Evolutionary conservation across 371 early-diverging fungal species (phyloP).

Genomic region (Funneliformis caledonium): DNA sequence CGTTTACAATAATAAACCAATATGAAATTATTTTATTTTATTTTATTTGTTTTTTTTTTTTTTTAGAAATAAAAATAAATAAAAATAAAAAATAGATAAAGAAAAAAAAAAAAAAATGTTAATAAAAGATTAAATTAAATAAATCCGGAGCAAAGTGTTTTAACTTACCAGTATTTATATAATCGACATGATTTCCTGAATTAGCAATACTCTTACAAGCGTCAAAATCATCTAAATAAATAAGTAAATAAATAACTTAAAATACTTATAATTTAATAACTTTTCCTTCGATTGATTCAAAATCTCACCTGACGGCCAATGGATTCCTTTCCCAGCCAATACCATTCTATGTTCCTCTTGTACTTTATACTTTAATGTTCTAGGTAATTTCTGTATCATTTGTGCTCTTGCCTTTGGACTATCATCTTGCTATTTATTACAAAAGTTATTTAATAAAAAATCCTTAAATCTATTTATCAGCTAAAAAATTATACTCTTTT

Average conservation of each 20-base stretch:
- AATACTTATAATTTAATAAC: neutral
- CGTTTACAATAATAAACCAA: no score
- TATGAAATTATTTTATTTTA: neutral
- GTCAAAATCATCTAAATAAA: slow-evolving; percentile 27
- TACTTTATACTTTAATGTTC: slow-evolving; percentile 42
- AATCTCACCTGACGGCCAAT: slow-evolving; percentile 25
- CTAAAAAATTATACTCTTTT: slow-evolving; percentile 42
- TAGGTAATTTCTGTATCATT: slow-evolving; percentile 73
- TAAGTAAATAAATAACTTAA: slow-evolving; percentile 9
- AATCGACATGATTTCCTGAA: slow-evolving; percentile 33
- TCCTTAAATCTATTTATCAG: neutral
- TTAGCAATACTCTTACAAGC: slow-evolving; percentile 19
- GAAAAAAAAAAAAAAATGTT: neutral
- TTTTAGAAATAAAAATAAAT: slow-evolving; percentile 10
- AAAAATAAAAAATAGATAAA: neutral
- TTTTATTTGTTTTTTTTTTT: neutral
- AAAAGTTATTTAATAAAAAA: neutral
- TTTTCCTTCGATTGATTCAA: neutral
- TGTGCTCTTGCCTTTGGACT: slow-evolving; percentile 61
- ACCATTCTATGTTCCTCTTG: slow-evolving; percentile 33
- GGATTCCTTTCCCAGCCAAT: slow-evolving; percentile 8
- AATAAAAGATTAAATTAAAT: neutral
- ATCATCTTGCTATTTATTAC: slow-evolving; percentile 58
- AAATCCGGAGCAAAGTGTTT: no score
- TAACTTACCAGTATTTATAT: slow-evolving; percentile 22